Percentiles rank a stretch among this genome's conserved stretches.
Conservation (phyloP, 345 rosid species). For the Bruguiera parviflora region DNA sequence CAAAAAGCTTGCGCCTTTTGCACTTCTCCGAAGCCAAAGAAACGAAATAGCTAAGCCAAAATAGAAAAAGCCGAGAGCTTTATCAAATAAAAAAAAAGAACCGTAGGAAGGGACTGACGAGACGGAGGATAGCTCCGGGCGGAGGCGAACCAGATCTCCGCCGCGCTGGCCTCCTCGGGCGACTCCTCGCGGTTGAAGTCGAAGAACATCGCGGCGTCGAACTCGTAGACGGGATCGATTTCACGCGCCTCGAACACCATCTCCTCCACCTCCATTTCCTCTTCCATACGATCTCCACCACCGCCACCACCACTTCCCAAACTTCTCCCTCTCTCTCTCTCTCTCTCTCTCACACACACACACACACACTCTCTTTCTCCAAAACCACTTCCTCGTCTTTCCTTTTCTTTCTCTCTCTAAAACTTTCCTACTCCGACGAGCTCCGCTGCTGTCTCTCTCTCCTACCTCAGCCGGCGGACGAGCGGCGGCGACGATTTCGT, state of each 20-base stretch:
- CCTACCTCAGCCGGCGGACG: neutral
- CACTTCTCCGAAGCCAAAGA: conserved; percentile 4
- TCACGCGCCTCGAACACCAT: conserved; percentile 70
- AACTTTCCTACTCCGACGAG: conserved; percentile 18
- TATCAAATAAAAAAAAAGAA: neutral
- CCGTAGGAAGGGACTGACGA: conserved; percentile 49
- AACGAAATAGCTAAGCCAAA: neutral
- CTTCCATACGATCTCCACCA: conserved; percentile 1
- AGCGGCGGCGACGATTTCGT: neutral
- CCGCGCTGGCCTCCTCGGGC: conserved; percentile 47
- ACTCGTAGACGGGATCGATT: conserved; percentile 84
- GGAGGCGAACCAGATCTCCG: conserved; percentile 78
- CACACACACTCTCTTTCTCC: neutral
- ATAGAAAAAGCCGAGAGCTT: neutral
- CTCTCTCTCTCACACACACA: neutral
- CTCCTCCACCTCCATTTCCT: conserved; percentile 50
- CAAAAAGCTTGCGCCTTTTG: neutral
- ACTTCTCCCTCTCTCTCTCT: conserved; percentile 3
- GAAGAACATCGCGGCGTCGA: conserved; percentile 71
- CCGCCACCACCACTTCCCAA: neutral
- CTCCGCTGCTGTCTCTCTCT: neutral
- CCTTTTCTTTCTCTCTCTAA: conserved; percentile 19
- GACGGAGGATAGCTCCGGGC: conserved; percentile 77
- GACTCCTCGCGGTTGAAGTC: conserved; percentile 76
- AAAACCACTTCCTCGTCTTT: no score